Evolutionary conservation across 2,329 filamentous ascomycete species (phyloP), one percentile per base, ranked within the genome.

Genomic region (Metarhizium humberi): DNA sequence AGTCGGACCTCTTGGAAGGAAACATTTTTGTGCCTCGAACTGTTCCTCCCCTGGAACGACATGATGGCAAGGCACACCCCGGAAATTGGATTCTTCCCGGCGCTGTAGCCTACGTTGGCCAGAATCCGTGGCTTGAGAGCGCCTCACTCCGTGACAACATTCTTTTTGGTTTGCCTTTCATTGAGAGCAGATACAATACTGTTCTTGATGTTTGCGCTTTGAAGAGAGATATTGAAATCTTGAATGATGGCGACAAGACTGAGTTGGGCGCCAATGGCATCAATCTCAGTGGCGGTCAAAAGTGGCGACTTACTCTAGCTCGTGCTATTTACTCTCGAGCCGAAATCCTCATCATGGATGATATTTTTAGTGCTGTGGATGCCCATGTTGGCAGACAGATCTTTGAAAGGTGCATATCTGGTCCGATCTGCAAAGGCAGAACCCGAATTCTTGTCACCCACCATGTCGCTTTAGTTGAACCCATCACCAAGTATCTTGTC

Each of bases 101-200:
- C 3, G 80, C 86, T 2, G 78, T 91, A 50, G 88, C 88, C 0
- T 92, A 85, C 61, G 86, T 92, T 38, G 82, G 86, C 1, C 88
- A 92, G 65, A 90, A 87, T 7, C 88, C 89, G 0, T 94, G 88
- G 89, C 88, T 94, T 51, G 88, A 92, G 64, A 92, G 92, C 62
- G 87, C 86, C 1, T 87, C 83, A 6, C 84, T 95, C 58, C 83
- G 80, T 55, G 84, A 90, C 48, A 95, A 94, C 61, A 87, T 94
- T 52, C 68, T 90, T 0, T 94, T 92, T 58, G 88, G 88, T 0
- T 73, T 92, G 2, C 88, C 88, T 0, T 80, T 78, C 34, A 80
- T 90, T 54, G 73, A 84, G 56, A 73, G 78, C n/a, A 81, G 90
- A 43, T 94, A 92, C 65, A 72, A 76, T 1, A 81, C 84, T 61